phyloP scores from a whole-genome alignment of 1,284 basidiomycete species.

The Entoloma clypeatum region DNA sequence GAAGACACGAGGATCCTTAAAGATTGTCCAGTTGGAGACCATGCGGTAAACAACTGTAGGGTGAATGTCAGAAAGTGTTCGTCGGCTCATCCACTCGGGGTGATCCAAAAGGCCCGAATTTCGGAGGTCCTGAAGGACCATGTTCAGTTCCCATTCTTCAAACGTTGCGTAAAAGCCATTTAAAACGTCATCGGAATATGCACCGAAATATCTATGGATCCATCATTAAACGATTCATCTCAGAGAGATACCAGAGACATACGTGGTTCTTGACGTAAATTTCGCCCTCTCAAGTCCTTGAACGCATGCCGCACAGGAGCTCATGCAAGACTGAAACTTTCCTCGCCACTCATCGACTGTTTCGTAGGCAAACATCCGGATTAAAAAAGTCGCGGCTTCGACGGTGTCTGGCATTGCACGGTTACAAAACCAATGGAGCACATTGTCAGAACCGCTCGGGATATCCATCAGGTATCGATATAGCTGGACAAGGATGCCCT shows the following conservation, averaged over 20 bases:
- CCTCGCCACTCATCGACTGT: slow-evolving; percentile 63
- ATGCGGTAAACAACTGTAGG: slow-evolving; percentile 60
- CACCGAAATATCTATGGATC: slow-evolving; percentile 58
- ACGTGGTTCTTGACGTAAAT: slow-evolving; percentile 61
- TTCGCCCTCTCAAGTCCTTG: slow-evolving; percentile 63
- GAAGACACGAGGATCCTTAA: slow-evolving; percentile 50
- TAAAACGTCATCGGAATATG: slow-evolving; percentile 48
- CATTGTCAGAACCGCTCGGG: slow-evolving; percentile 34
- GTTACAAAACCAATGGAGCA: slow-evolving; percentile 70
- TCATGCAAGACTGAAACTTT: slow-evolving; percentile 52
- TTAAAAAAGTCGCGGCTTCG: slow-evolving; percentile 71
- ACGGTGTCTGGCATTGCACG: slow-evolving; percentile 48
- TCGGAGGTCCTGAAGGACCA: slow-evolving; percentile 44
- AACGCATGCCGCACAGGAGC: slow-evolving; percentile 65
- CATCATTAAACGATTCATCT: neutral
- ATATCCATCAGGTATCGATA: slow-evolving; percentile 55
- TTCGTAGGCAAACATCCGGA: slow-evolving; percentile 77
- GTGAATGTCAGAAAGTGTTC: slow-evolving; percentile 39
- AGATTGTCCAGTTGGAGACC: slow-evolving; percentile 59
- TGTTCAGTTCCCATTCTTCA: slow-evolving; percentile 60
- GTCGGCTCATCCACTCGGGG: slow-evolving; percentile 15
- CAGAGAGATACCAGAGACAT: slow-evolving; percentile 32
- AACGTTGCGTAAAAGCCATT: slow-evolving; percentile 62
- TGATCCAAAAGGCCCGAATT: slow-evolving; percentile 31
- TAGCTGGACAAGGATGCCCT: slow-evolving; percentile 49